phyloP scores from a whole-genome alignment of 768 basidiomycete species.

The Leccinum sublutescens region DNA sequence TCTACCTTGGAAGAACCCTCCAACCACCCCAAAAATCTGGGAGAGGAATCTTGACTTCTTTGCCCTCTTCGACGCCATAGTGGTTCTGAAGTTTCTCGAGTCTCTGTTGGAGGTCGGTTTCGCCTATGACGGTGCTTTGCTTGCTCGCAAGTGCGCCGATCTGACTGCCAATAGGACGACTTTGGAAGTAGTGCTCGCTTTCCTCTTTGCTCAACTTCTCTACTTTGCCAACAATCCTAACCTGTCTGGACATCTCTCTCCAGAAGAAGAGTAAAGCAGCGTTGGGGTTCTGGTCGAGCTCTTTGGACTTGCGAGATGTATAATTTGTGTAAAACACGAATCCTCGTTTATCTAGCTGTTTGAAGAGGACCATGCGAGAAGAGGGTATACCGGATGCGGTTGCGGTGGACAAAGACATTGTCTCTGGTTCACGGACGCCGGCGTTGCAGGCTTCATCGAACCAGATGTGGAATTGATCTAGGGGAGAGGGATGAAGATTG shows the following conservation, averaged over 20 bases:
- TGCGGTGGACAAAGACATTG: slow-evolving; percentile 78
- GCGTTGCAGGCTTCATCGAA: slow-evolving; percentile 62
- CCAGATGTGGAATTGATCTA: slow-evolving; percentile 87
- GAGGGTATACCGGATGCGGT: slow-evolving; percentile 76
- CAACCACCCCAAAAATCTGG: slow-evolving; percentile 98
- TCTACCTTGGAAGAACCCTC: slow-evolving; percentile 87
- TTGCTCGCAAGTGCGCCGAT: slow-evolving; percentile 93
- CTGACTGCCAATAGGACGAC: slow-evolving; percentile 78
- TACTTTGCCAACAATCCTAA: slow-evolving; percentile 81
- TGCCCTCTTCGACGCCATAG: slow-evolving; percentile 49
- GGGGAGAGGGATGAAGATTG: slow-evolving; percentile 62
- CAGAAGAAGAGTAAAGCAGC: slow-evolving; percentile 90
- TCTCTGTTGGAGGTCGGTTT: slow-evolving; percentile 64
- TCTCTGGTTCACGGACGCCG: slow-evolving; percentile 85
- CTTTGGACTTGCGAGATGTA: slow-evolving; percentile 85
- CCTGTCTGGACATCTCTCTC: slow-evolving; percentile 76
- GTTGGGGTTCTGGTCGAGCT: slow-evolving; percentile 73
- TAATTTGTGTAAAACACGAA: slow-evolving; percentile 99
- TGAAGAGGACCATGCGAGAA: slow-evolving; percentile 86
- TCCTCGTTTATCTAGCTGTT: slow-evolving; percentile 82
- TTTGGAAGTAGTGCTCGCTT: slow-evolving; percentile 79
- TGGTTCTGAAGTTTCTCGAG: slow-evolving; percentile 56
- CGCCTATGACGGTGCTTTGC: slow-evolving; percentile 78
- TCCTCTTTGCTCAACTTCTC: slow-evolving; percentile 75
- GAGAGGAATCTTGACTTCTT: slow-evolving; percentile 54